A percentile compares a stretch with the other conserved stretches of the same genome.
Conservation (phyloP, 768 basidiomycete genomes). For the Suillus cothurnatus region DNA sequence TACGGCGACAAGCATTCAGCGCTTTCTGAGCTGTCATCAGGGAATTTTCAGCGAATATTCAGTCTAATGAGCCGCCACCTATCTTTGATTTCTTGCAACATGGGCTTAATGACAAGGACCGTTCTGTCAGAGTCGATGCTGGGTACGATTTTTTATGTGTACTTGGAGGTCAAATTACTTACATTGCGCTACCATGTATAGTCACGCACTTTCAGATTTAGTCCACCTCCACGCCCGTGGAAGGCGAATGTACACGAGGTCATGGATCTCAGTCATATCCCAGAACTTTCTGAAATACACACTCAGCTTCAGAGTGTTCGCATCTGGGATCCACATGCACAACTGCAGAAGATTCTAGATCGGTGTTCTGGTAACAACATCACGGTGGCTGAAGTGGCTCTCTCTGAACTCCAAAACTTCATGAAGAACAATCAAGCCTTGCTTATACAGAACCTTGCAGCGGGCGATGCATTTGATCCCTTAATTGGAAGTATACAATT, state of each 20-base stretch:
- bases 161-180: slow-evolving; percentile 9
- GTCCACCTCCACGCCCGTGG: slow-evolving; percentile 43
- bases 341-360: slow-evolving; percentile 68
- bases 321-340: slow-evolving; percentile 53
- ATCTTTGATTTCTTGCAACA: slow-evolving; percentile 43
- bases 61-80: slow-evolving; percentile 33
- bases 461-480: slow-evolving; percentile 87
- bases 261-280: slow-evolving; percentile 74
- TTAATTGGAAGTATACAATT: slow-evolving; percentile 68
- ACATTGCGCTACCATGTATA: slow-evolving; percentile 15
- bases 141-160: slow-evolving; percentile 58
- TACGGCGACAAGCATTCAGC: slow-evolving; percentile 47
- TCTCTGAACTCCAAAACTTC: slow-evolving; percentile 74
- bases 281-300: slow-evolving; percentile 55
- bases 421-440: slow-evolving; percentile 52
- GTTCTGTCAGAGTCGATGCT: slow-evolving; percentile 64
- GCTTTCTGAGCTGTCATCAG: slow-evolving; percentile 44
- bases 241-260: slow-evolving; percentile 69
- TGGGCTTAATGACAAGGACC: slow-evolving; percentile 55
- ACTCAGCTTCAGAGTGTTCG: slow-evolving; percentile 48
- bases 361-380: slow-evolving; percentile 79
- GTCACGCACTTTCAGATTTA: slow-evolving; percentile 49
- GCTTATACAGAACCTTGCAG: slow-evolving; percentile 62
- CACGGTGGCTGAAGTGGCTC: slow-evolving; percentile 70
- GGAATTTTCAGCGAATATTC: slow-evolving; percentile 39